These are phyloP conservation scores for Ascochyta rabiei DNA, from an alignment of 2,329 filamentous ascomycete genomes.

Conservation along the genomic window DNA sequence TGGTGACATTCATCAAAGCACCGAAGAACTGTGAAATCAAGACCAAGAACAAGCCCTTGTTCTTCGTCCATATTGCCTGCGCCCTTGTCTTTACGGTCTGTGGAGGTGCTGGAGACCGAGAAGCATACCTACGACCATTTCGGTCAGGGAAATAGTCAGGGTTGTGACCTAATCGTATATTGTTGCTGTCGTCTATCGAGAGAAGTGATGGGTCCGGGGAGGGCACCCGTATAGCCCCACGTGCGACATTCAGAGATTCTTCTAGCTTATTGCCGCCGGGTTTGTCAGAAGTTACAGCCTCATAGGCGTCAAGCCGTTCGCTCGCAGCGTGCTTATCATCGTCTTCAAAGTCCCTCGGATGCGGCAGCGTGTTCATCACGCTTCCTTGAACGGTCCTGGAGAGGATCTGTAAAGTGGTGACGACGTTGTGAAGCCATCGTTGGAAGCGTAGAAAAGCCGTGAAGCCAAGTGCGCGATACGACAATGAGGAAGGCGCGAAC, in stretches of 20 bases:
- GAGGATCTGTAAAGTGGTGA: conserved; percentile 12
- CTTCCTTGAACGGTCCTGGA: conserved; percentile 21
- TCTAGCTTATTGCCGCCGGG: conserved; percentile 36
- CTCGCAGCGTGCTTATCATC: conserved; percentile 24
- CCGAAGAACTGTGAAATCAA: conserved; percentile 80
- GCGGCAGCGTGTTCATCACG: conserved; percentile 31
- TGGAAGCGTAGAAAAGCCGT: conserved; percentile 11
- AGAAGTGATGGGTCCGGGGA: conserved; percentile 43
- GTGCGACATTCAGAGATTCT: conserved; percentile 28
- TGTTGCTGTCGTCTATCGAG: conserved; percentile 44
- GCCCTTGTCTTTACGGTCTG: conserved; percentile 28
- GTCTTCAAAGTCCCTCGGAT: conserved; percentile 22
- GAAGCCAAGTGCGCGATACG: conserved; percentile 29
- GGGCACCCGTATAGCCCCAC: conserved; percentile 40
- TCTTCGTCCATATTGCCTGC: conserved; percentile 62
- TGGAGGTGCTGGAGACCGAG: conserved; percentile 31
- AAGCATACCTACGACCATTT: conserved; percentile 26
- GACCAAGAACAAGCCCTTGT: conserved; percentile 76
- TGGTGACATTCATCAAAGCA: conserved; percentile 82
- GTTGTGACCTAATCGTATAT: conserved; percentile 34
- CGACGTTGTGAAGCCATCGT: conserved; percentile 18
- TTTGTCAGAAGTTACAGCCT: conserved; percentile 29
- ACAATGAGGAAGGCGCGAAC: conserved; percentile 31
- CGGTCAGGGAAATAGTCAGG: conserved; percentile 24
- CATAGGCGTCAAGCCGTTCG: conserved; percentile 13